Percentiles rank a stretch among this genome's conserved stretches.
These are phyloP conservation scores for Grosmannia serpens DNA, from an alignment of 2,329 filamentous ascomycete genomes.

Conservation along the genomic window DNA sequence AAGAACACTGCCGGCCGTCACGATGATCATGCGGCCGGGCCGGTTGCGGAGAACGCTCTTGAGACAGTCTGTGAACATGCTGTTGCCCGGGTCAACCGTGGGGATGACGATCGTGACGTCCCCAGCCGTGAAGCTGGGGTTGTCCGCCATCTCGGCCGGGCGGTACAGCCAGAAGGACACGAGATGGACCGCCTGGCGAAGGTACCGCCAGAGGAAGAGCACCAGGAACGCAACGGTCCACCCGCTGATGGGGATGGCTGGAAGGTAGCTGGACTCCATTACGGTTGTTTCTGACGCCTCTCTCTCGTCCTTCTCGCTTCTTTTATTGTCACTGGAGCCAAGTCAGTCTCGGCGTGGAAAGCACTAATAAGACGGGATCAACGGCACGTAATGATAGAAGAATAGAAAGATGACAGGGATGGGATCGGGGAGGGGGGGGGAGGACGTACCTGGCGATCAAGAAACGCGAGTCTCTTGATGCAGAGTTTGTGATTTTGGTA, in stretches of 20 bases:
- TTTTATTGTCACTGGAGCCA: neutral
- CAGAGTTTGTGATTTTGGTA: neutral
- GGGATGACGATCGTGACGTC: slow-evolving; percentile 42
- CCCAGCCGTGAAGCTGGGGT: slow-evolving; percentile 19
- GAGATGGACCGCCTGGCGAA: slow-evolving; percentile 31
- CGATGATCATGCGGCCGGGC: slow-evolving; percentile 28
- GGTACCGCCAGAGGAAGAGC: slow-evolving; percentile 33
- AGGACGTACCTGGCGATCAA: neutral
- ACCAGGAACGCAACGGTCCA: slow-evolving; percentile 17
- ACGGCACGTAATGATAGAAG: neutral
- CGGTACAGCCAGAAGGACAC: slow-evolving; percentile 28
- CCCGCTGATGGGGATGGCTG: neutral
- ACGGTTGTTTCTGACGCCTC: neutral
- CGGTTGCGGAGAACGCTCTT: slow-evolving; percentile 25
- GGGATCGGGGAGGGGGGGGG: neutral
- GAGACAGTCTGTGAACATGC: slow-evolving; percentile 30
- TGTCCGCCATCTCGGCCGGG: slow-evolving; percentile 16
- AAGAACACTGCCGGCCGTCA: slow-evolving; percentile 28
- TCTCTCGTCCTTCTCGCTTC: neutral
- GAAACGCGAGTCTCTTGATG: neutral
- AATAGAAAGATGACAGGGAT: neutral
- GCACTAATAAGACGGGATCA: neutral
- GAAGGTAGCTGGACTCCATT: neutral
- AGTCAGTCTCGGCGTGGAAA: too few species aligned
- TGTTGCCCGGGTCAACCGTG: slow-evolving; percentile 32